These are phyloP conservation scores for Boletellus deceptivus DNA, from an alignment of 1,284 basidiomycete genomes.

Conservation along the genomic window DNA sequence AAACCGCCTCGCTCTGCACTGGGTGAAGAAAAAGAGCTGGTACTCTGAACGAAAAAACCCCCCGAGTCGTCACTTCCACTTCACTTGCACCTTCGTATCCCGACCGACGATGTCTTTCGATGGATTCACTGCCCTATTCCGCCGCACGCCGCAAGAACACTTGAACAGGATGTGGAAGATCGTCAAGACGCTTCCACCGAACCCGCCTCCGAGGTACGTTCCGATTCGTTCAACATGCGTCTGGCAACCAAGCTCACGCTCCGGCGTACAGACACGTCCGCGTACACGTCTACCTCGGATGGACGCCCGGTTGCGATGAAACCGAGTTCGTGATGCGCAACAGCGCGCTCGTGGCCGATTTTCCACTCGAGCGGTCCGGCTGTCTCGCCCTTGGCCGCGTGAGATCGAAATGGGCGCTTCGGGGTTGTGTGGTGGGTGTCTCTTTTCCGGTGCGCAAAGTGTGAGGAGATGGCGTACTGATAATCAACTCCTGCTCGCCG, in stretches of 20 bases:
- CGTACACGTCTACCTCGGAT: constrained; percentile 31
- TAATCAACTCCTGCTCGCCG: too few relatives aligned
- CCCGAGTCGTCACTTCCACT: background rate
- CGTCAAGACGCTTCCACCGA: constrained; percentile 16
- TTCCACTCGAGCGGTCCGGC: constrained; percentile 24
- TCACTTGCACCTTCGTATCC: too few relatives aligned
- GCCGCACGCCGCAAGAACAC: constrained; percentile 28
- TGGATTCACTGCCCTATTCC: constrained; percentile 16
- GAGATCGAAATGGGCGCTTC: constrained; percentile 23
- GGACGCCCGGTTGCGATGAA: constrained; percentile 29
- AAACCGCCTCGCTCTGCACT: background rate
- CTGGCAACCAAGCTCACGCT: too few relatives aligned
- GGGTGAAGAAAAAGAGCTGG: too few relatives aligned
- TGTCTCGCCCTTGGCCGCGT: constrained; percentile 19
- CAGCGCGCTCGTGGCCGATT: constrained; percentile 27
- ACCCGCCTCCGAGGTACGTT: constrained; percentile 23
- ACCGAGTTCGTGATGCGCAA: constrained; percentile 30
- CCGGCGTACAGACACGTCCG: constrained; percentile 28
- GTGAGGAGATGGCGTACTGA: too few relatives aligned
- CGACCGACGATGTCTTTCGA: constrained; percentile 9
- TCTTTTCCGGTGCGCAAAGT: too few relatives aligned
- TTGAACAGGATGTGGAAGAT: constrained; percentile 31
- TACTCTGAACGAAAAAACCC: background rate
- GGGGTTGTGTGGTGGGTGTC: constrained; percentile 19
- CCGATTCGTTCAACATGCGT: background rate